Percentiles rank a stretch among this genome's conserved stretches.
These are phyloP conservation scores for Rhodotorula sp. DNA, from an alignment of 1,284 basidiomycete genomes.

Conservation along the genomic window DNA sequence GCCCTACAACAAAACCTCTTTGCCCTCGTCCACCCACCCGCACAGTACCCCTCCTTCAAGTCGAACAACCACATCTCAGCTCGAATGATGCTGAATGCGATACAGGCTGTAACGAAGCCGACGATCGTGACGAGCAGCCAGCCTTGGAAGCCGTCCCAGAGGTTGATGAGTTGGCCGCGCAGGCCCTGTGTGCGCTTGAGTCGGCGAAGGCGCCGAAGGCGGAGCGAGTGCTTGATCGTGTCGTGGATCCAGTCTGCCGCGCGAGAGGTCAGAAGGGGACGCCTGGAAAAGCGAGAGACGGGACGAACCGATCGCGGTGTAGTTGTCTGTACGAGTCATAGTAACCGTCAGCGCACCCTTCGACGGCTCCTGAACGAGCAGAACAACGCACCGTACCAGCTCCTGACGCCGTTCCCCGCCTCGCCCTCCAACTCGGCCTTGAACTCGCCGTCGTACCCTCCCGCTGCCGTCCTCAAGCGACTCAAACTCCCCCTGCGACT, in stretches of 20 bases:
- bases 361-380: neutral
- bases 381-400: conserved; percentile 31
- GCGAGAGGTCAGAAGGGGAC: neutral
- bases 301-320: neutral
- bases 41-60: conserved; percentile 86
- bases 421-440: conserved; percentile 35
- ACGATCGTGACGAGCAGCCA: conserved; percentile 86
- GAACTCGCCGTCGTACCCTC: conserved; percentile 43
- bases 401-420: conserved; percentile 39
- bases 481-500: too few species aligned
- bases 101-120: conserved; percentile 75
- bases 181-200: conserved; percentile 48
- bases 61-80: conserved; percentile 91
- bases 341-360: neutral
- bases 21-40: conserved; percentile 63
- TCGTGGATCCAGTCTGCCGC: conserved; percentile 51
- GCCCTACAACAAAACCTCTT: conserved; percentile 74
- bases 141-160: conserved; percentile 76
- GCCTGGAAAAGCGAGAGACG: neutral
- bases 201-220: conserved; percentile 46
- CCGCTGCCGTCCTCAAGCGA: neutral
- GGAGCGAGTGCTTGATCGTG: conserved; percentile 50
- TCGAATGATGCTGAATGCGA: conserved; percentile 83
- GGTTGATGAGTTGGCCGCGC: conserved; percentile 67
- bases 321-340: conserved; percentile 1